Evolutionary conservation across 106 monocot species (phyloP).

Genomic region (Dendrobium huoshanense): DNA sequence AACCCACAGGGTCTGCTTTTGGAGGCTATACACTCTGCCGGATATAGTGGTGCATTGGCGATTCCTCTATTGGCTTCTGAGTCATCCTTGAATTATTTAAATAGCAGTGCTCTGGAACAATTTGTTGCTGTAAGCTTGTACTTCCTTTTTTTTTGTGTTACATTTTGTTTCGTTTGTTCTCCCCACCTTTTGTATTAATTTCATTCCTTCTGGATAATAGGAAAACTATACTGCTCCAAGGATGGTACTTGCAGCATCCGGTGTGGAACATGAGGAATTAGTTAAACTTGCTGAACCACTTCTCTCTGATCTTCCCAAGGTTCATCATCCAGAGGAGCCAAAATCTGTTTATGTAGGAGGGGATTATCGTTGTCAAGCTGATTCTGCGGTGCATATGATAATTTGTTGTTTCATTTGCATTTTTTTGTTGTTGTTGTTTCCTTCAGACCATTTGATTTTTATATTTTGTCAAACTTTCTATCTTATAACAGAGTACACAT

Average conservation of each 20-base stretch:
- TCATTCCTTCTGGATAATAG: slow-evolving; percentile 22
- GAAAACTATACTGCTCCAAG: slow-evolving; percentile 83
- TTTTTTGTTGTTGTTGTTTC: not conserved
- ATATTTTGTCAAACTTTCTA: slow-evolving; percentile 2
- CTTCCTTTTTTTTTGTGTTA: not conserved
- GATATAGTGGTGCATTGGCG: slow-evolving; percentile 73
- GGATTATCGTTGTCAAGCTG: slow-evolving; percentile 84
- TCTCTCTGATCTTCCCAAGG: slow-evolving; percentile 70
- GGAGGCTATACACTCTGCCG: slow-evolving; percentile 77
- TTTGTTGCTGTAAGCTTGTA: slow-evolving; percentile 57
- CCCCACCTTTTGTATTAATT: not conserved
- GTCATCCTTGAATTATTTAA: slow-evolving; percentile 52
- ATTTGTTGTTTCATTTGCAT: not conserved
- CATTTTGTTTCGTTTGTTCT: not conserved
- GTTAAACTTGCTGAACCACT: slow-evolving; percentile 67
- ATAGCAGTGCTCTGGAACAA: slow-evolving; percentile 49
- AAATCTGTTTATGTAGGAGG: slow-evolving; percentile 77
- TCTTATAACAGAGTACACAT: slow-evolving; percentile 50
- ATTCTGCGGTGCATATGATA: slow-evolving; percentile 44
- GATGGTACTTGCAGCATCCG: slow-evolving; percentile 82
- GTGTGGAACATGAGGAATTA: slow-evolving; percentile 82
- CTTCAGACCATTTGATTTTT: not conserved
- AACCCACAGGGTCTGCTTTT: slow-evolving; percentile 75
- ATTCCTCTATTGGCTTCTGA: slow-evolving; percentile 71
- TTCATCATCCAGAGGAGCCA: slow-evolving; percentile 45